Evolutionary conservation across 106 monocot species (phyloP), one percentile per base, ranked within the genome.

Genomic region (Allium sativum): DNA sequence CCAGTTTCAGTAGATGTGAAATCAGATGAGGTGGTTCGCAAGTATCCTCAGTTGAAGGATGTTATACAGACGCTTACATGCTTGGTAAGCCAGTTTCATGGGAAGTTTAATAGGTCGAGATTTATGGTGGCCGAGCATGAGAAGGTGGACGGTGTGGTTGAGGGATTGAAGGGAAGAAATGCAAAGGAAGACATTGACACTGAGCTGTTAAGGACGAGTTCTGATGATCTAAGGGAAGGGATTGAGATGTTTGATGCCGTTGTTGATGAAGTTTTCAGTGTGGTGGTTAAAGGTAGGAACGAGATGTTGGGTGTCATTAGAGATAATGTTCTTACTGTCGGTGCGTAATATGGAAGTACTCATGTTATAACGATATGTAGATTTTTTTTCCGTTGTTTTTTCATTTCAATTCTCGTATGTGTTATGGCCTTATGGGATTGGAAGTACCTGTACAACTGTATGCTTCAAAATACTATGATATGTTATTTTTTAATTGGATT

Each of bases 291-390:
- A 65, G 81, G 78, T 43, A 86, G 86, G 64, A 78, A 76, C 70
- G 86, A 86, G 68, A 81, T 86, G 86, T 54, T 86, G 66, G 76
- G 65, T 8, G 65, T 71, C 9, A 55, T 85, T 41, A 85, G 77
- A 20, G 59, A 80, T 48, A 66, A 59, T 13, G 62, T 44, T 22
- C 43, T 71, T 17, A 42, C 6, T 59, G 42, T 20, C 14, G 40
- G 40, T 31, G 31, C 31, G 5, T 31, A 31, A 31, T 31, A 31
- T 31, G 5, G 31, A 31, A 31, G 5, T 31, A 31, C 0, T 31
- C 5, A 31, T 31, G 31, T 31, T 31, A 31, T 31, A 31, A 31
- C 3, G 31, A 31, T 1, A 5, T 31, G 31, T 31, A 31, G 31
- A 2, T 3, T 3, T 31, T 31, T 31, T 31, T 31, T 31, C 31